Evolutionary conservation across 1,139 yeast species (phyloP).

Genomic region (Candida tunisiensis): DNA sequence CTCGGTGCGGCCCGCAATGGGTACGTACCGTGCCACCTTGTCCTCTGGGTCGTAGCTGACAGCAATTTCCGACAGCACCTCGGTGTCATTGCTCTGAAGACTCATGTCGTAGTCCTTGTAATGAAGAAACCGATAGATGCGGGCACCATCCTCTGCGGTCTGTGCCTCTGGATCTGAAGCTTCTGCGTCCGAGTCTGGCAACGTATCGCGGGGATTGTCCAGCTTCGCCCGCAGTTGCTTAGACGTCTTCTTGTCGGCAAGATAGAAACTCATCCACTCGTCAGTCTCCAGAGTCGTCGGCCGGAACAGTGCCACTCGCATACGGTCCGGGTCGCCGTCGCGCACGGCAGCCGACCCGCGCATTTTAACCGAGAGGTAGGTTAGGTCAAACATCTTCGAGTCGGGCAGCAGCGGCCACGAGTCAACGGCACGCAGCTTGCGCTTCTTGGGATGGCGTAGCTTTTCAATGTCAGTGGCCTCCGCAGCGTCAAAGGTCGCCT

Average conservation of each 20-base stretch:
- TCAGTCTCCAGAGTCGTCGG: conserved; percentile 61
- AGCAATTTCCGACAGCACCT: conserved; percentile 36
- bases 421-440: conserved; percentile 52
- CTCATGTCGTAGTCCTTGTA: conserved; percentile 71
- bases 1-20: conserved; percentile 62
- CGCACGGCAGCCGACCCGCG: conserved; percentile 61
- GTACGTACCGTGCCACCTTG: conserved; percentile 56
- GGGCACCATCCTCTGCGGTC: conserved; percentile 25
- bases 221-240: conserved; percentile 10
- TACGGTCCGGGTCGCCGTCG: conserved; percentile 26
- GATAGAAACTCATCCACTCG: conserved; percentile 71
- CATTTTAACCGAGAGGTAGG: conserved; percentile 54
- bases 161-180: conserved; percentile 15
- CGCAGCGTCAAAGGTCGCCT: conserved; percentile 54
- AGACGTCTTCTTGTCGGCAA: conserved; percentile 27
- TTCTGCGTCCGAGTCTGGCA: conserved; percentile 24
- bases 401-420: conserved; percentile 83
- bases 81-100: conserved; percentile 29
- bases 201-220: conserved; percentile 13
- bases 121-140: conserved; percentile 41
- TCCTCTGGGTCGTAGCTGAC: conserved; percentile 32
- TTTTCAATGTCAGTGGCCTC: conserved; percentile 26
- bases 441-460: conserved; percentile 66
- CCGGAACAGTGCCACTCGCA: conserved; percentile 53
- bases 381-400: conserved; percentile 71